Evolutionary conservation across 805 yeast species (phyloP).

Genomic region (Wickerhamiella parazyma): DNA sequence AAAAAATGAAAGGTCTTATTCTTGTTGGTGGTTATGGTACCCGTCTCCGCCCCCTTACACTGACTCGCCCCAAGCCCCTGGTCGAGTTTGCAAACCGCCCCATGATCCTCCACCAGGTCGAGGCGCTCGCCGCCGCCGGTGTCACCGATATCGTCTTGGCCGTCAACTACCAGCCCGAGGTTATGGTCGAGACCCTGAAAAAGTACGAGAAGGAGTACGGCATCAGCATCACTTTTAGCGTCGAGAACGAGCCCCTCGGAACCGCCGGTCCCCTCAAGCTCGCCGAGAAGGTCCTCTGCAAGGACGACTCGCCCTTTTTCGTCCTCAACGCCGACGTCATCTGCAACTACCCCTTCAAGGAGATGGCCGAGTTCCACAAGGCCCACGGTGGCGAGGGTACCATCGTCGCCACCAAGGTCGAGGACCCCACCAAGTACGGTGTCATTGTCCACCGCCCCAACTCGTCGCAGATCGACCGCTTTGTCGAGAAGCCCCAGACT

Average conservation of each 20-base stretch:
- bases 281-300: slow-evolving; percentile 85
- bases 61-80: slow-evolving; percentile 90
- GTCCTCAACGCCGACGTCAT: slow-evolving; percentile 97
- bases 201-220: slow-evolving; percentile 92
- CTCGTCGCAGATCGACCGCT: slow-evolving; percentile 92
- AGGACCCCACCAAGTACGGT: slow-evolving; percentile 99
- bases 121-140: slow-evolving; percentile 95
- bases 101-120: slow-evolving; percentile 97
- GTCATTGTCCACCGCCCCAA: slow-evolving; percentile 95
- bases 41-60: slow-evolving; percentile 95
- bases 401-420: slow-evolving; percentile 98
- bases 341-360: slow-evolving; percentile 95
- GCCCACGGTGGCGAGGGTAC: slow-evolving; percentile 97
- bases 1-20: slow-evolving; percentile 11
- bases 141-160: slow-evolving; percentile 97
- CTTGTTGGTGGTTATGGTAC: slow-evolving; percentile 92
- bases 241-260: slow-evolving; percentile 98
- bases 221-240: slow-evolving; percentile 89
- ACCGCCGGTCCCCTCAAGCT: slow-evolving; percentile 98
- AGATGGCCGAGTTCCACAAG: slow-evolving; percentile 82
- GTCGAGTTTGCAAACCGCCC: slow-evolving; percentile 99
- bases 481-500: slow-evolving; percentile 98
- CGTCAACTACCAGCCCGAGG: slow-evolving; percentile 98
- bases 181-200: slow-evolving; percentile 89
- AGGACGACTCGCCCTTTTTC: slow-evolving; percentile 93